Evolutionary conservation across 306 rosid genomes (phyloP).

Genomic region (Malus sylvestris): DNA sequence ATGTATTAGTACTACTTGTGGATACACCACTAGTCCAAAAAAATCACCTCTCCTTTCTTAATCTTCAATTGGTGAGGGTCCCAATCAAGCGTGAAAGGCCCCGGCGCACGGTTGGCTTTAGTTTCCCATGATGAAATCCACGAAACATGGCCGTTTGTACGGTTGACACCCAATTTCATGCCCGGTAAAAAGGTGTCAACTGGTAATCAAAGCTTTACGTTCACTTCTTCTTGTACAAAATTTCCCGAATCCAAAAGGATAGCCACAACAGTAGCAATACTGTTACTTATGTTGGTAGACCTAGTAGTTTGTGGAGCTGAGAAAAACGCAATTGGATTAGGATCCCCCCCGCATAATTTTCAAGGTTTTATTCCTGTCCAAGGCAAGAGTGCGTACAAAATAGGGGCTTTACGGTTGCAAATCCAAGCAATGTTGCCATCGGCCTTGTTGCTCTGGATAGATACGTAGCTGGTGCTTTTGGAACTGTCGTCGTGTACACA

Average conservation of each 20-base stretch:
- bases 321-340: background rate
- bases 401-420: background rate
- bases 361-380: background rate
- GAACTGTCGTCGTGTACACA: background rate
- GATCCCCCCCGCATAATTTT: background rate
- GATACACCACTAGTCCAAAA: background rate
- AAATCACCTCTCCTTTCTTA: background rate
- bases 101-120: background rate
- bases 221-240: background rate
- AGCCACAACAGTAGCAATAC: background rate
- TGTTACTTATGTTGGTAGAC: no score
- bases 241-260: background rate
- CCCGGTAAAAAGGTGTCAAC: background rate
- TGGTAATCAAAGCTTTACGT: background rate
- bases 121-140: background rate
- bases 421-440: background rate
- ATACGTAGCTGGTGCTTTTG: background rate
- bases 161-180: background rate
- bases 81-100: constrained; percentile 29
- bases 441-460: background rate
- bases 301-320: background rate
- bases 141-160: background rate
- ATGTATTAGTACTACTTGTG: background rate
- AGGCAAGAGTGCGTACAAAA: background rate
- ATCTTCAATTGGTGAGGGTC: constrained; percentile 9